phyloP scores from a whole-genome alignment of 257 asterid genomes.

The Rauvolfia tetraphylla region DNA sequence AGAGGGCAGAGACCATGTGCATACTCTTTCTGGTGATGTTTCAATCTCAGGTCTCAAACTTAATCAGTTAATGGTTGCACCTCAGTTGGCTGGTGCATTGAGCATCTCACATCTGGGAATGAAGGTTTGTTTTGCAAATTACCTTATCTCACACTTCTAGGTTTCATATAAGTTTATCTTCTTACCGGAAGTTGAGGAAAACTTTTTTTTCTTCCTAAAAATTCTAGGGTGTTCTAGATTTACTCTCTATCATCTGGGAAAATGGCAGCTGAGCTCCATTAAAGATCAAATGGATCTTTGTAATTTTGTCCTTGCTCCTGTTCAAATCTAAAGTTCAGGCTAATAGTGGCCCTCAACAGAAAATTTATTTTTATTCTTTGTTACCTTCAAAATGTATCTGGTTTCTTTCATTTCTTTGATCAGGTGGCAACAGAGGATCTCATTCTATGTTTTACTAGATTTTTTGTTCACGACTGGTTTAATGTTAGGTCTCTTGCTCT shows the following conservation, averaged over 20 bases:
- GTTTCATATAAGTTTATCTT: neutral
- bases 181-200: neutral
- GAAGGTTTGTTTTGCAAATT: conserved; percentile 53
- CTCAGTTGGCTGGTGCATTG: conserved; percentile 87
- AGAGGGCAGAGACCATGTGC: conserved; percentile 39
- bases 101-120: conserved; percentile 67
- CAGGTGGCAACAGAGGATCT: neutral
- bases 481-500: neutral
- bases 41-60: conserved; percentile 88
- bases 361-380: neutral
- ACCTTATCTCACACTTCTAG: no score
- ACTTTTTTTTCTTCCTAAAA: neutral
- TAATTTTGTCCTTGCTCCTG: neutral
- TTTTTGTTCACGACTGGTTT: neutral
- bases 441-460: neutral
- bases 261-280: neutral
- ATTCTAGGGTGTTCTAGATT: neutral
- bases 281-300: neutral
- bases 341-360: neutral
- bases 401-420: neutral
- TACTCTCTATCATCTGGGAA: neutral
- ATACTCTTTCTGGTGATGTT: conserved; percentile 81
- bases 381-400: neutral
- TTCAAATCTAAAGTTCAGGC: neutral
- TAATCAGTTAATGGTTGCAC: conserved; percentile 97